Evolutionary conservation across 495 filamentous ascomycete genomes (phyloP).

Genomic region (Annulohypoxylon maeteangense): DNA sequence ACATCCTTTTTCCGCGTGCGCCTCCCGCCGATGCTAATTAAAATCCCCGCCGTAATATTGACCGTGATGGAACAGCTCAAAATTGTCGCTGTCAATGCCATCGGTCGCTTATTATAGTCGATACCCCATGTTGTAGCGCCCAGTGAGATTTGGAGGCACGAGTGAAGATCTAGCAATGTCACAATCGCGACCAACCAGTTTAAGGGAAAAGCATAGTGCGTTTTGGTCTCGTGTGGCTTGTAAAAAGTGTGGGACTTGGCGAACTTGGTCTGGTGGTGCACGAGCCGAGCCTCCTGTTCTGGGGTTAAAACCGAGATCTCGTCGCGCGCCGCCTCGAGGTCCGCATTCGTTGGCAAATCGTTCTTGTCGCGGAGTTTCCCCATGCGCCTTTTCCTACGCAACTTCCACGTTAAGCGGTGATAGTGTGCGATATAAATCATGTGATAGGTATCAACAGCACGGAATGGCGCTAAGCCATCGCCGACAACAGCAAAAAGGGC

Average conservation of each 20-base stretch:
- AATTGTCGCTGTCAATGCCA: slow-evolving; percentile 79
- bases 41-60: slow-evolving; percentile 75
- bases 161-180: slow-evolving; percentile 79
- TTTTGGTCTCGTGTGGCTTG: slow-evolving; percentile 83
- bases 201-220: slow-evolving; percentile 81
- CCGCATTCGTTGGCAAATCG: slow-evolving; percentile 67
- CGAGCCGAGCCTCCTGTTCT: slow-evolving; percentile 69
- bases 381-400: slow-evolving; percentile 69
- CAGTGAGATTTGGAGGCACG: slow-evolving; percentile 77
- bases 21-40: slow-evolving; percentile 78
- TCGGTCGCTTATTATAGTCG: slow-evolving; percentile 67
- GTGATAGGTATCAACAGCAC: slow-evolving; percentile 82
- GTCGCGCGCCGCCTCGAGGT: slow-evolving; percentile 60
- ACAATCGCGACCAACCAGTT: slow-evolving; percentile 75
- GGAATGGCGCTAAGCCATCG: slow-evolving; percentile 79
- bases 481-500: slow-evolving; percentile 82
- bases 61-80: slow-evolving; percentile 78
- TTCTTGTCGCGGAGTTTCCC: slow-evolving; percentile 75
- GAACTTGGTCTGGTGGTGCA: slow-evolving; percentile 79
- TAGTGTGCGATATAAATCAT: slow-evolving; percentile 74
- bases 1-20: slow-evolving; percentile 84
- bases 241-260: slow-evolving; percentile 83
- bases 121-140: slow-evolving; percentile 80
- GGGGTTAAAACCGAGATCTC: slow-evolving; percentile 67
- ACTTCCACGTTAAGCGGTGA: slow-evolving; percentile 75